A percentile compares a stretch with the other conserved stretches of the same genome.
These are phyloP conservation scores for Penicillium sp. DNA, from an alignment of 2,329 filamentous ascomycete species.

Conservation along the genomic window DNA sequence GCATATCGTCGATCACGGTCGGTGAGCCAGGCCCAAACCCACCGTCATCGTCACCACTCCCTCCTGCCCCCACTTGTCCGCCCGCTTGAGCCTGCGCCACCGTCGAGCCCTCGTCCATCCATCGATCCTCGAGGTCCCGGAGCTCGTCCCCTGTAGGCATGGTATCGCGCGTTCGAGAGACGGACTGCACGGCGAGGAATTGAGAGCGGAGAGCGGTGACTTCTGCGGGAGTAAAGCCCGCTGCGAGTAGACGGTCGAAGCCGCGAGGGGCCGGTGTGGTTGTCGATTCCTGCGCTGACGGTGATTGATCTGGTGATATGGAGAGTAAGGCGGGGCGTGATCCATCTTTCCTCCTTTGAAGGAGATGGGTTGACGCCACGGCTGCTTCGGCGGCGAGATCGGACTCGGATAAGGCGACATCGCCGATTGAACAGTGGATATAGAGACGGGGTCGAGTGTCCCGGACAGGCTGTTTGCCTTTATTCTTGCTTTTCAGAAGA, in stretches of 20 bases:
- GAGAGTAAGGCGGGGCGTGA: conserved; percentile 5
- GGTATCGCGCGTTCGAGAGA: conserved; percentile 77
- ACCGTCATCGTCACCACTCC: conserved; percentile 34
- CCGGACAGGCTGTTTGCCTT: conserved; percentile 62
- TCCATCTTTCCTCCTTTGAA: conserved; percentile 12
- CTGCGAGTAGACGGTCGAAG: conserved; percentile 76
- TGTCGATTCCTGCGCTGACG: conserved; percentile 25
- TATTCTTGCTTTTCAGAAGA: conserved; percentile 31
- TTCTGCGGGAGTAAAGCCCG: conserved; percentile 77
- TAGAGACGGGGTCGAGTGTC: conserved; percentile 59
- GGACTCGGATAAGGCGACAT: conserved; percentile 58
- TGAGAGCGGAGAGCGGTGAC: conserved; percentile 80
- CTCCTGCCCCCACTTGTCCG: conserved; percentile 31
- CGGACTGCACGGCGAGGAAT: conserved; percentile 77
- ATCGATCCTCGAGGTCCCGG: conserved; percentile 75
- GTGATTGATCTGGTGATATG: conserved; percentile 8
- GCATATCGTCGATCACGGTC: conserved; percentile 72
- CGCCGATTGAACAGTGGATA: conserved; percentile 87
- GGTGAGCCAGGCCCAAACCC: conserved; percentile 36
- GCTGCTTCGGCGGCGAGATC: conserved; percentile 65
- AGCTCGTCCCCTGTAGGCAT: conserved; percentile 75
- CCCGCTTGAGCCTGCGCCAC: conserved; percentile 37
- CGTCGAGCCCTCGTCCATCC: conserved; percentile 65
- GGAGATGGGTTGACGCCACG: conserved; percentile 25
- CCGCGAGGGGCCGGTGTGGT: conserved; percentile 62